Conservation (phyloP, 805 yeast genomes). For the Starmerella vaccinii region DNA sequence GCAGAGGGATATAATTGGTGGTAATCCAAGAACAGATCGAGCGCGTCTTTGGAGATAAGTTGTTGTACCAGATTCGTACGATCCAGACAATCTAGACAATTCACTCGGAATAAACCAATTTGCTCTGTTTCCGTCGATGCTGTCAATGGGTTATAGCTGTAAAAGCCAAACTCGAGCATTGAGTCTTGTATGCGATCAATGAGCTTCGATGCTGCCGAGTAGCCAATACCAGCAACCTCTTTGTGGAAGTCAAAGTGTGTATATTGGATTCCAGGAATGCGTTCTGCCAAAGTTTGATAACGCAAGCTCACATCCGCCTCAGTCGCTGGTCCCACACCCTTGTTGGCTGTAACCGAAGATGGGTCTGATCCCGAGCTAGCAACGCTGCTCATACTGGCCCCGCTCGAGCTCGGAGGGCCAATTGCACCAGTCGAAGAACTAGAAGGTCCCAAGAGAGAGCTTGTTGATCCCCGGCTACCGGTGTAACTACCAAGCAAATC, state of each 20-base stretch:
- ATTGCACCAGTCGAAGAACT: background rate
- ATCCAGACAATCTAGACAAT: constrained; percentile 90
- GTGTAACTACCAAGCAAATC: constrained; percentile 73
- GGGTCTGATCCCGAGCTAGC: background rate
- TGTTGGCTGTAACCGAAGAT: background rate
- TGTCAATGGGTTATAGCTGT: constrained; percentile 49
- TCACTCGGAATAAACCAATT: constrained; percentile 82
- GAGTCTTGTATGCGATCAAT: constrained; percentile 55
- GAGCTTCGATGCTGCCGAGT: constrained; percentile 67
- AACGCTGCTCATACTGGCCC: constrained; percentile 11
- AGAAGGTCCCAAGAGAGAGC: background rate
- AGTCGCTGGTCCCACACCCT: constrained; percentile 15
- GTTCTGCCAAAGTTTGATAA: constrained; percentile 16
- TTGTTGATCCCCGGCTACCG: constrained; percentile 49
- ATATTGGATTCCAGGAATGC: constrained; percentile 36
- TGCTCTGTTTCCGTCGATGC: constrained; percentile 54
- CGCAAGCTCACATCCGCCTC: constrained; percentile 22
- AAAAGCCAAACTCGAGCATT: constrained; percentile 72
- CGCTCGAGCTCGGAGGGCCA: background rate
- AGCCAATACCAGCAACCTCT: constrained; percentile 74
- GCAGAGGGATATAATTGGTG: constrained; percentile 40
- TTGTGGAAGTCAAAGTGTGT: constrained; percentile 91
- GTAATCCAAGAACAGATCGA: constrained; percentile 36
- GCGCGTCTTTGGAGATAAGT: constrained; percentile 62
- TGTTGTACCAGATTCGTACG: constrained; percentile 78